These are phyloP conservation scores for Thymus mandschuricus DNA, from an alignment of 257 asterid genomes.

Conservation along the genomic window DNA sequence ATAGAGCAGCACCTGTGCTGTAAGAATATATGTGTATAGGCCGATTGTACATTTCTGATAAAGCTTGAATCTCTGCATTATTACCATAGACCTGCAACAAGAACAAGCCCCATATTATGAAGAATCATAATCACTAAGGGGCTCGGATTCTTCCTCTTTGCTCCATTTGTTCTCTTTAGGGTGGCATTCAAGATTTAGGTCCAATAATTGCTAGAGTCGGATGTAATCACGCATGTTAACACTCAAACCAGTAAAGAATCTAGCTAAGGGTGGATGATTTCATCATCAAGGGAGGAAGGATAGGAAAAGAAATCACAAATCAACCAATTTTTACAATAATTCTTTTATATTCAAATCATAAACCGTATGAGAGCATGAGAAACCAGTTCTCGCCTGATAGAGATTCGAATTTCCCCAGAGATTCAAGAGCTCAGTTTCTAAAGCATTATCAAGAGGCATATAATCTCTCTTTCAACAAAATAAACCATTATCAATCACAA, in stretches of 20 bases:
- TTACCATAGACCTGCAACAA: constrained; percentile 83
- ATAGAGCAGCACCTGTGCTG: constrained; percentile 72
- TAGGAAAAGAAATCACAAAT: neutral
- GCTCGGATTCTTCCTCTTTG: neutral
- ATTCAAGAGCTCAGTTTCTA: neutral
- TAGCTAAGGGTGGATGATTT: neutral
- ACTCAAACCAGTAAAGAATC: neutral
- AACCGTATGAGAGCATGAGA: constrained; percentile 16
- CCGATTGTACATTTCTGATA: constrained; percentile 96
- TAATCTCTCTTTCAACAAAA: neutral
- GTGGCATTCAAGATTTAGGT: constrained; percentile 4
- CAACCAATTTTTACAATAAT: neutral
- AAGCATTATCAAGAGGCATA: neutral
- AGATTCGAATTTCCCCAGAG: neutral
- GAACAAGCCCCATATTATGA: constrained; percentile 12
- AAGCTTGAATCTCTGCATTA: constrained; percentile 93
- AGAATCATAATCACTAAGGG: constrained; percentile 14
- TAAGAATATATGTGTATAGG: constrained; percentile 96
- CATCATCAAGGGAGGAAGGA: neutral
- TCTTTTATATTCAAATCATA: neutral
- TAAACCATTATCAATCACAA: neutral
- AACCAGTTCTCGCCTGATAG: neutral
- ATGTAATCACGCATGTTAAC: neutral
- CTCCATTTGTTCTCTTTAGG: neutral
- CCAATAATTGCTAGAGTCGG: neutral